Evolutionary conservation across 768 basidiomycete genomes (phyloP).

Genomic region (Inosperma sp.): DNA sequence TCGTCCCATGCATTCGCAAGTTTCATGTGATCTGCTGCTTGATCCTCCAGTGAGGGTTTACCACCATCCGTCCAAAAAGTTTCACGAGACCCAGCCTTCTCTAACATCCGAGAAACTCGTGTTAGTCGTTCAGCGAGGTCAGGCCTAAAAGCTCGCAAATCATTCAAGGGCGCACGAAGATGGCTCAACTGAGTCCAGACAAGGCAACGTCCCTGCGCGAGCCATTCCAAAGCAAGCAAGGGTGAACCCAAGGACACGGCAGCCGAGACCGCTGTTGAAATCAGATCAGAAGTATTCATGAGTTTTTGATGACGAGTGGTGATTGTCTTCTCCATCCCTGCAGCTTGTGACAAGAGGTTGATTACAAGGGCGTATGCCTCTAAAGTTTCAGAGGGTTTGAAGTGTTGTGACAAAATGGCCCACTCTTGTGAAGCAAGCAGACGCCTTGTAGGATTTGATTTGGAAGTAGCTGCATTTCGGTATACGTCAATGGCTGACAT

Average conservation of each 20-base stretch:
- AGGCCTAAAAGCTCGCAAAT: conserved; percentile 8
- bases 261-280: background rate
- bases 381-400: background rate
- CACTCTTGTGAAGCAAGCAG: background rate
- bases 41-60: conserved; percentile 12
- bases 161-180: conserved; percentile 21
- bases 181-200: conserved; percentile 26
- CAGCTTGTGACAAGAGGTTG: background rate
- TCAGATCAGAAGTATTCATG: background rate
- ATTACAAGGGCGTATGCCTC: background rate
- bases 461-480: no score
- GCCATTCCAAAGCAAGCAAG: conserved; percentile 25
- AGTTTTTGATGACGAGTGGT: background rate
- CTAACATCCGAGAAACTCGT: conserved; percentile 12
- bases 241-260: background rate
- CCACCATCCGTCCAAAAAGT: background rate
- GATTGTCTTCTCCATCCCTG: background rate
- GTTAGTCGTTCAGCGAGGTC: conserved; percentile 11
- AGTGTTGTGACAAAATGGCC: background rate
- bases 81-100: conserved; percentile 4
- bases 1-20: conserved; percentile 18
- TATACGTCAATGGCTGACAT: no score
- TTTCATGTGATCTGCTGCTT: conserved; percentile 9
- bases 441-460: no score
- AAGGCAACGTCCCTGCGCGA: conserved; percentile 28